Conservation (phyloP, 2,329 filamentous ascomycete species). For the Sclerotinia sclerotiorum region DNA sequence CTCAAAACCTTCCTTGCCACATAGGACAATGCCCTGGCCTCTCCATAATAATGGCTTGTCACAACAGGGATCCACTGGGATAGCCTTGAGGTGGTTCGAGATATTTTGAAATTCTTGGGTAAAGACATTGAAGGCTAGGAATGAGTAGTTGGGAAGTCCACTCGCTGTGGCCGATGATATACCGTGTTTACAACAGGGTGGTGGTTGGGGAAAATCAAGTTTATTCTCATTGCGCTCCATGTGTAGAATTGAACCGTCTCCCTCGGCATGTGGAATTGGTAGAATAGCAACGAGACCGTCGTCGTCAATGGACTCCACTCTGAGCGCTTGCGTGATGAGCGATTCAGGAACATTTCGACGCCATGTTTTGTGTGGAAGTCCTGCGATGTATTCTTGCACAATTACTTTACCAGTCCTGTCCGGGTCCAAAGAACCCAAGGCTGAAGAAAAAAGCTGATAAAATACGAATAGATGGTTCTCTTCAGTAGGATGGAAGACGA, state of each 20-base stretch:
- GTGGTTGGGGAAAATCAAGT: background rate
- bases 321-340: background rate
- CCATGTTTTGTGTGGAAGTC: background rate
- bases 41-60: background rate
- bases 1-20: background rate
- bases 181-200: background rate
- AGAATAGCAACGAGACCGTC: constrained; percentile 7
- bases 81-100: constrained; percentile 8
- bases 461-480: constrained; percentile 12
- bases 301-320: background rate
- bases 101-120: constrained; percentile 20
- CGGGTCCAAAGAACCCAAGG: background rate
- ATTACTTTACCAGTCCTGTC: background rate
- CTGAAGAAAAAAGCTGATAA: background rate
- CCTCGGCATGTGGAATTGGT: no score
- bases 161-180: background rate
- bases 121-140: constrained; percentile 26
- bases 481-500: constrained; percentile 17
- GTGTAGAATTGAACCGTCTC: no score
- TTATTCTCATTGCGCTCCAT: no score
- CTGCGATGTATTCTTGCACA: background rate
- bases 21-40: background rate
- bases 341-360: background rate
- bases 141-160: background rate
- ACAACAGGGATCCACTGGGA: background rate